Base-by-base conservation (phyloP, 164 flowering plant genomes). In the Nymphaea colorata region DNA sequence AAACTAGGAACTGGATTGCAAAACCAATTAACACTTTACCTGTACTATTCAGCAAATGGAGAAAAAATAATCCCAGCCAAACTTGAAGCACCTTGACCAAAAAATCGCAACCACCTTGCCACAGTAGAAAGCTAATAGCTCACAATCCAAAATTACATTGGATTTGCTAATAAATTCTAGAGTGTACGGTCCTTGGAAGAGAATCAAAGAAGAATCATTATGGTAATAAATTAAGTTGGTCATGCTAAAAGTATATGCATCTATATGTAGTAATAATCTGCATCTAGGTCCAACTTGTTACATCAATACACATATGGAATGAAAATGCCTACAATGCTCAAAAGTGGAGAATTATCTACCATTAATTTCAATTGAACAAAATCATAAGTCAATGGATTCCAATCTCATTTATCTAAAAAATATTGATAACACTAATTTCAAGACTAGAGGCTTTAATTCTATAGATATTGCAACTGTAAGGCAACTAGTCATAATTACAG, bases 391-490 rank as follows among this genome's bases (percentile, higher is more conserved):
- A 17, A 61, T 17, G 64, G n/a, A 11, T 10, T 8, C 4, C 41
- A 71, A 95, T 98, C 97, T 95, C 99, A 79, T 95, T 95, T 67
- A 95, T 92, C 77, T 95, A 98, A 78, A 85, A 95, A 70, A 95
- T 87, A 74, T 90, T 91, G 76, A 95, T 82, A 77, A 88, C 96
- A 64, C 83, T 82, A 64, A 95, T 77, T 77, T 90, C 83, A 53
- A 95, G 89, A 70, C 98, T 94, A 68, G 97, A 96, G 71, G 94
- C 73, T 77, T 89, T 90, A 92, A 96, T 17, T 98, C 98, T 69
- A 85, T 97, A n/a, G 99, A 98, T 75, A 94, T 94, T 69, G 99
- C 99, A 67, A 78, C 92, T 68, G 99, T 94, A 71, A 98, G 99
- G 42, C 97, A 97, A 71, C 92, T 59, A 4, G 98, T 98, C 98